These are phyloP conservation scores for Castanospermum australe DNA, from an alignment of 306 rosid species.

Conservation along the genomic window DNA sequence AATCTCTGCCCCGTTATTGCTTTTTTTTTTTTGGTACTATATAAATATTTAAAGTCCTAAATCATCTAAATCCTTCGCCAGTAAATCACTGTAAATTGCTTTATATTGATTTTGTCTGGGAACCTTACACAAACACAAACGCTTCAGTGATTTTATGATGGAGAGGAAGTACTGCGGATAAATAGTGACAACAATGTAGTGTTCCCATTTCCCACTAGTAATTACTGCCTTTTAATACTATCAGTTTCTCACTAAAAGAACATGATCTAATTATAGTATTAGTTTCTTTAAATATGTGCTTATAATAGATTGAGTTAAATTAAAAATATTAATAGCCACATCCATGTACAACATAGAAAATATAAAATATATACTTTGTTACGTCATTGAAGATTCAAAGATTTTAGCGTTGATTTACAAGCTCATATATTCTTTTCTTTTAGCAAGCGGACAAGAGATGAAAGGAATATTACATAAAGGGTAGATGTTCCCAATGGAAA, in stretches of 20 bases:
- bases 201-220: not conserved
- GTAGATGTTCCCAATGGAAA: slow-evolving; percentile 35
- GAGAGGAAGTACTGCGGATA: not conserved
- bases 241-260: no score
- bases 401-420: slow-evolving; percentile 25
- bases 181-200: not conserved
- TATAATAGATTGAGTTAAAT: no score
- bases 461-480: slow-evolving; percentile 35
- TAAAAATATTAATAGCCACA: no score
- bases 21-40: no score
- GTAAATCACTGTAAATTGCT: no score
- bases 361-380: not conserved
- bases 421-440: slow-evolving; percentile 37
- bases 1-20: not conserved
- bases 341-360: no score
- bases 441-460: slow-evolving; percentile 37
- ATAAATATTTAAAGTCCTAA: no score
- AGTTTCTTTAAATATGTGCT: no score
- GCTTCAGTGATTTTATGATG: not conserved
- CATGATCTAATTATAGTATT: no score
- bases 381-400: slow-evolving; percentile 37
- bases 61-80: no score
- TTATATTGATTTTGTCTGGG: no score
- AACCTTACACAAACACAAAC: no score
- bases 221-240: not conserved